phyloP scores from a whole-genome alignment of 2,329 filamentous ascomycete species.

The Plectosphaerella plurivora region DNA sequence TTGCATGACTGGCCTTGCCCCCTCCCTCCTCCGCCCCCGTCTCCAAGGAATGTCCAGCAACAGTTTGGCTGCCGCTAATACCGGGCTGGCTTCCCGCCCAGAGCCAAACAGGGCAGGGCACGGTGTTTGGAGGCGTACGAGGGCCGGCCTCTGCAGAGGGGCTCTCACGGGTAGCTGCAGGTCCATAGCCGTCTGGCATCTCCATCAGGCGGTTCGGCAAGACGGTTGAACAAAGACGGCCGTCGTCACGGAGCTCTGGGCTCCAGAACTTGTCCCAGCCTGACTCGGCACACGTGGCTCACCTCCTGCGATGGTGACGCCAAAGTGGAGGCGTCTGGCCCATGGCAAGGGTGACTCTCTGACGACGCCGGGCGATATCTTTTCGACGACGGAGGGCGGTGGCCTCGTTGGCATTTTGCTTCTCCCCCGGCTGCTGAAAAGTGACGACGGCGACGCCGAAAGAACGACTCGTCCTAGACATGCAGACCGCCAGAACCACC shows the following conservation, averaged over 20 bases:
- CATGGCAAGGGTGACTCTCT: no score
- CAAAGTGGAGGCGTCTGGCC: slow-evolving; percentile 5
- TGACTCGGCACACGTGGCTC: slow-evolving; percentile 54
- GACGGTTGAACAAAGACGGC: slow-evolving; percentile 41
- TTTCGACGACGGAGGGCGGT: background rate
- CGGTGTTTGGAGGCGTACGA: slow-evolving; percentile 11
- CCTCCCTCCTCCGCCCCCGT: background rate
- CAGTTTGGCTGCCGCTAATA: slow-evolving; percentile 40
- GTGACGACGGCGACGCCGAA: background rate
- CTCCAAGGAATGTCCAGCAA: slow-evolving; percentile 9
- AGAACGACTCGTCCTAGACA: background rate
- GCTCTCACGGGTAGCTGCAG: slow-evolving; percentile 40
- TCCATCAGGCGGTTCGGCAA: slow-evolving; percentile 15
- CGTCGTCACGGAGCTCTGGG: slow-evolving; percentile 25
- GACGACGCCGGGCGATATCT: background rate
- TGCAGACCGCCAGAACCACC: no score
- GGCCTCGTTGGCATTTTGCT: background rate
- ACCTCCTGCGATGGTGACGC: slow-evolving; percentile 18
- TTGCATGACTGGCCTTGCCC: background rate
- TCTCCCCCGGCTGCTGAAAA: background rate
- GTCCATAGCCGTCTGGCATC: slow-evolving; percentile 30
- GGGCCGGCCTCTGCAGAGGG: slow-evolving; percentile 4
- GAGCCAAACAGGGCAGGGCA: slow-evolving; percentile 31
- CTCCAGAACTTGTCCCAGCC: slow-evolving; percentile 29
- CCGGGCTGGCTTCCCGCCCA: slow-evolving; percentile 20